A percentile compares a stretch with the other conserved stretches of the same genome.
These are phyloP conservation scores for Wickerhamomyces subpelliculosus DNA, from an alignment of 805 yeast species.

Conservation along the genomic window DNA sequence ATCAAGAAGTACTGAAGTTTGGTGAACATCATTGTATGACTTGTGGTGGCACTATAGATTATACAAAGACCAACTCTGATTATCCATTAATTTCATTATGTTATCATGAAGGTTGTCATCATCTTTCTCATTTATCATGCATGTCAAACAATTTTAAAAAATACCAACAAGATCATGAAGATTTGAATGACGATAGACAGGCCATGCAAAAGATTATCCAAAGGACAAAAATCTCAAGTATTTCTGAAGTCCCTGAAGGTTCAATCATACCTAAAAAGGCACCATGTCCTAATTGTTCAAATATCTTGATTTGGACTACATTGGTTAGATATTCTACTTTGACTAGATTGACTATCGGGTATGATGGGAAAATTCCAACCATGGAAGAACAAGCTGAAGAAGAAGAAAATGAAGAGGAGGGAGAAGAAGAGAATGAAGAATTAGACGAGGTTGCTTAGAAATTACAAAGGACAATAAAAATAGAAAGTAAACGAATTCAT, in stretches of 20 bases:
- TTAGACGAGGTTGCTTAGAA: too few relatives aligned
- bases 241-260: constrained; percentile 4
- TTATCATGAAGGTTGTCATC: constrained; percentile 23
- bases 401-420: constrained; percentile 11
- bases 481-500: neutral
- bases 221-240: neutral
- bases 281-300: constrained; percentile 24
- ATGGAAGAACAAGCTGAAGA: constrained; percentile 1
- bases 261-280: constrained; percentile 23
- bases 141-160: constrained; percentile 20
- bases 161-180: neutral
- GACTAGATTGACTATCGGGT: constrained; percentile 6
- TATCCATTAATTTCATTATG: constrained; percentile 32
- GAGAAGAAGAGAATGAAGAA: too few relatives aligned
- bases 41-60: constrained; percentile 28
- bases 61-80: constrained; percentile 22
- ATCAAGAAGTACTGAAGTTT: constrained; percentile 14
- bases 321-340: constrained; percentile 21
- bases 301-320: constrained; percentile 22
- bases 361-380: constrained; percentile 6
- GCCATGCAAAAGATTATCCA: neutral
- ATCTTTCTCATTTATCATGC: constrained; percentile 33
- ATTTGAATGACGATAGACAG: neutral
- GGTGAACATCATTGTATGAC: constrained; percentile 24
- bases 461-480: neutral